Conservation (phyloP, 2,329 filamentous ascomycete genomes). For the Fusarium algeriense region DNA sequence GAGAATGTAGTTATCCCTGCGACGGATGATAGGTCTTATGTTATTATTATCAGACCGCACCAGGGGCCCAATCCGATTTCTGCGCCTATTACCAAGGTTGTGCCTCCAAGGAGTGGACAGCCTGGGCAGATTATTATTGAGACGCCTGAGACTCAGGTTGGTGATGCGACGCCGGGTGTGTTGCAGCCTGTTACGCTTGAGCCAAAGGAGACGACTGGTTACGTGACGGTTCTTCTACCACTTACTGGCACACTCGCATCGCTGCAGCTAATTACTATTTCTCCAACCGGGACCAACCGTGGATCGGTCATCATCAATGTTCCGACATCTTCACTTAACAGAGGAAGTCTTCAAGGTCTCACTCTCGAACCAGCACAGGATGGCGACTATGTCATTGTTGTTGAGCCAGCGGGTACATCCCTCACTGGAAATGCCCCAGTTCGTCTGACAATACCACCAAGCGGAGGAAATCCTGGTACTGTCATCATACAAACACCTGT, state of each 20-base stretch:
- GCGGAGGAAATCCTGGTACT: slow-evolving; percentile 26
- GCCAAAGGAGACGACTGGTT: slow-evolving; percentile 16
- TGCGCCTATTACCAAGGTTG: slow-evolving; percentile 27
- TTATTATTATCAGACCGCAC: slow-evolving; percentile 39
- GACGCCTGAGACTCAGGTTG: slow-evolving; percentile 29
- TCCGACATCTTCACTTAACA: background rate
- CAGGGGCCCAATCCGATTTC: slow-evolving; percentile 29
- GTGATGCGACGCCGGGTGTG: background rate
- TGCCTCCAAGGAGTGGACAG: slow-evolving; percentile 18
- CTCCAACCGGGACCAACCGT: slow-evolving; percentile 32
- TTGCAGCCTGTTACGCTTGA: slow-evolving; percentile 27
- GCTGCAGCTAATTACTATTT: slow-evolving; percentile 21
- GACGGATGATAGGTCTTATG: slow-evolving; percentile 28
- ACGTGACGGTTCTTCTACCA: slow-evolving; percentile 37
- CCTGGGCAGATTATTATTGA: slow-evolving; percentile 42
- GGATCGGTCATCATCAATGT: slow-evolving; percentile 39
- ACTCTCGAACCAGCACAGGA: slow-evolving; percentile 19
- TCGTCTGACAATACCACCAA: slow-evolving; percentile 27
- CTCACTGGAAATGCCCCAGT: slow-evolving; percentile 11
- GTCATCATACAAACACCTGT: slow-evolving; percentile 40
- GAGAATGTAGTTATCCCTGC: slow-evolving; percentile 39
- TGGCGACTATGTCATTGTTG: slow-evolving; percentile 34
- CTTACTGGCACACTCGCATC: slow-evolving; percentile 11
- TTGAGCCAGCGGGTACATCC: slow-evolving; percentile 20
- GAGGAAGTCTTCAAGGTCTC: background rate